Evolutionary conservation across 2,329 filamentous ascomycete genomes (phyloP).

Genomic region (Fusarium veterinarium): DNA sequence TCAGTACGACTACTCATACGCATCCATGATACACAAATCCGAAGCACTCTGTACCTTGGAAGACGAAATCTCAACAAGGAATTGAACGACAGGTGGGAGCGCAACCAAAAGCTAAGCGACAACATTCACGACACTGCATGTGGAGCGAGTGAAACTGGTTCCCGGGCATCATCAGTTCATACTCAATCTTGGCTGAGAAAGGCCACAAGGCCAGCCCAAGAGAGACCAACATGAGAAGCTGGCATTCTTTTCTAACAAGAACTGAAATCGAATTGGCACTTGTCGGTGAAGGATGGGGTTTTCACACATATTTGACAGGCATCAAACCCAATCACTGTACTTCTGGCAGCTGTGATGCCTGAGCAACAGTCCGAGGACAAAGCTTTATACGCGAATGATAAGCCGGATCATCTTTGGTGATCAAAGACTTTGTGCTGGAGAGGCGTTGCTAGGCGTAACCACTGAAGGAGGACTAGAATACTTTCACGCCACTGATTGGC

Average conservation of each 20-base stretch:
- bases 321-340: background rate
- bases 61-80: background rate
- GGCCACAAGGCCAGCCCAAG: background rate
- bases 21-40: background rate
- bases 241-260: background rate
- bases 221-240: background rate
- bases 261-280: background rate
- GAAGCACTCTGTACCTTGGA: background rate
- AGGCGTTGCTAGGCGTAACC: background rate
- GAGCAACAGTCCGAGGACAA: background rate
- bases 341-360: background rate
- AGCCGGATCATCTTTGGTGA: background rate
- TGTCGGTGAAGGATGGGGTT: no score
- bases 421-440: background rate
- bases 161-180: background rate
- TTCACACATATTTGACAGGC: no score
- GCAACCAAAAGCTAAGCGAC: background rate
- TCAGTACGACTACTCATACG: no score
- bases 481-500: background rate
- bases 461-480: background rate
- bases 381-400: background rate
- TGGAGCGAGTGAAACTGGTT: background rate
- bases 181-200: background rate
- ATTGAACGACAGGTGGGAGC: background rate
- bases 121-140: background rate